Base-by-base conservation (phyloP, 371 early-diverging fungal genomes). In the Saksenaea vasiformis region DNA sequence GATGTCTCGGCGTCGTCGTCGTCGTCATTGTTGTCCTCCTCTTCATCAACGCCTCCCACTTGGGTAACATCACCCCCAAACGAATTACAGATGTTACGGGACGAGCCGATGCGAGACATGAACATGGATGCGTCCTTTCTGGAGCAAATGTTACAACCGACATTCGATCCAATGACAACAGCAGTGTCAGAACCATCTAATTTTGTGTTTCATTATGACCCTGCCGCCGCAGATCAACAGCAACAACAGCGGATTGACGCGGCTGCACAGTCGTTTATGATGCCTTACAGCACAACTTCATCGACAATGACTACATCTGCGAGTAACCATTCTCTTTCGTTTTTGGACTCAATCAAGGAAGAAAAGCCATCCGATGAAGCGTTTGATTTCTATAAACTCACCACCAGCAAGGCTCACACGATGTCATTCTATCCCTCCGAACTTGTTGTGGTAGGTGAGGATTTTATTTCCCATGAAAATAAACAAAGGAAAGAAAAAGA, bases 401-500 rank as follows among this genome's bases (percentile, higher is more conserved):
- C 51, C 10, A 2, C 51, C 51, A 47, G 51, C 39, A 39, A 39
- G 22, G 51, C 26, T 3, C 51, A 47, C 10, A 19, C 51, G 24
- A 47, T 47, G 19, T 10, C 51, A 11, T 47, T 19, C 22, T 10
- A 47, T 3, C 51, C 51, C 9, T 47, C 51, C 27, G 51, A 47
- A 47, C 51, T 47, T 47, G 51, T 47, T 22, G n/a, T 47, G 51
- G 51, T 47, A 47, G 51, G 51, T 47, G 51, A 47, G 51, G 51
- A 47, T n/a, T 47, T 22, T 47, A 10, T 19, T 47, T 22, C 51
- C 22, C 24, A 47, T 22, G 51, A 47, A 47, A 47, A 47, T 47
- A 47, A 47, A 47, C 22, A 47, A 47, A 47, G 22, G 22, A 47
- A 47, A 22, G 22, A 22, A n/a, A 47, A 47, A 47, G 22, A 5